phyloP scores from a whole-genome alignment of 345 rosid species.

The Orychophragmus violaceus region DNA sequence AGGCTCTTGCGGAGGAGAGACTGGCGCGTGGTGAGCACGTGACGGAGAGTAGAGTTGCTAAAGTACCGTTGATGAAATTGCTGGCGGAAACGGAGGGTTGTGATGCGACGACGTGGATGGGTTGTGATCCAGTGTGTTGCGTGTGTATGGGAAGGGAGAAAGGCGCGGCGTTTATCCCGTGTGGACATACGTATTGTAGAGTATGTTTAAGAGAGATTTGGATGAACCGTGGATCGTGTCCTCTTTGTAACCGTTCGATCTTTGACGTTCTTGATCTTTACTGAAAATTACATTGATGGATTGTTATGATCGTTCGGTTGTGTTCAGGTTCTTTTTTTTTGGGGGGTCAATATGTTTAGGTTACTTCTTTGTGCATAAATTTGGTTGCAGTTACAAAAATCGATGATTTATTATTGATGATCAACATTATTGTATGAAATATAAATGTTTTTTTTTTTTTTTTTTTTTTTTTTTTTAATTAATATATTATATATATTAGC shows the following conservation, averaged over 20 bases:
- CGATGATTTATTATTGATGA: too few relatives aligned
- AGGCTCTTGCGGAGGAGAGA: conserved; percentile 80
- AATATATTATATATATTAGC: too few relatives aligned
- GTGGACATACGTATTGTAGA: conserved; percentile 80
- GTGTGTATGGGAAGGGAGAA: conserved; percentile 89
- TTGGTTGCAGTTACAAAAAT: too few relatives aligned
- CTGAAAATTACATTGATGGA: conserved; percentile 6
- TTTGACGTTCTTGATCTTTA: conserved; percentile 66
- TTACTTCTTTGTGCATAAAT: too few relatives aligned
- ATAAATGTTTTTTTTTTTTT: too few relatives aligned
- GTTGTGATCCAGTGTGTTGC: conserved; percentile 60
- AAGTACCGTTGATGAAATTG: conserved; percentile 65
- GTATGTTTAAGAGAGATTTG: conserved; percentile 65
- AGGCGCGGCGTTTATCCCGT: conserved; percentile 92
- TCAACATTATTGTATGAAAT: too few relatives aligned
- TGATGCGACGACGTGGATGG: conserved; percentile 18
- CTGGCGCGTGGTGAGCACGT: conserved; percentile 31
- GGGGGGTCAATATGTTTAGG: too few relatives aligned
- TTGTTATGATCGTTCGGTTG: conserved; percentile 5
- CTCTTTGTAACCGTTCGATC: conserved; percentile 69
- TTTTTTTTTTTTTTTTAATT: too few relatives aligned
- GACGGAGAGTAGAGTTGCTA: neutral
- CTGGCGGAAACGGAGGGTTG: conserved; percentile 16
- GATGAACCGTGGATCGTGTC: conserved; percentile 57
- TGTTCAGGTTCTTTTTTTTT: neutral